Base-by-base conservation (phyloP, 2,329 filamentous ascomycete species). In the Trichoderma oligosporum region DNA sequence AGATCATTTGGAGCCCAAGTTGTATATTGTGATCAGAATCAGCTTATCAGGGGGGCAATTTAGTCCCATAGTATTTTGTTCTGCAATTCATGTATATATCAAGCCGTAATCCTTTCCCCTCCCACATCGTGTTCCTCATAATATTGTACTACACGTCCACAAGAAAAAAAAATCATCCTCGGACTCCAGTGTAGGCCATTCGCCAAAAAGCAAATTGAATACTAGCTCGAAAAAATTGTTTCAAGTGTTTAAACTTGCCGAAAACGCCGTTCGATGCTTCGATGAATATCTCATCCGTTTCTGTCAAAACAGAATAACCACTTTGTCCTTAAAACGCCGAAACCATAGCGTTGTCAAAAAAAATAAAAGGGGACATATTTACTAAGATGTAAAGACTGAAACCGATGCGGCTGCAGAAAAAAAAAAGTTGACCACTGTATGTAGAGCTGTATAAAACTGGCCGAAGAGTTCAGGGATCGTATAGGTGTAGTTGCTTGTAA, bases 251-350 rank as follows among this genome's bases (percentile, higher is more conserved):
- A 20, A 24, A 36, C 22, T 29, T 38, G 31, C 31, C 35, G 39
- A 29, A 45, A 59, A 59, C 60, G 58, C 52, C 52, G 39, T 46
- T 31, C 33, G 36, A 58, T 53, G 56, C 56, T 53, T 52, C 24
- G 39, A 38, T 46, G n/a, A 25, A 38, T 27, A 12, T 27, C 51
- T 41, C 29, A 7, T 46, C 52, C 31, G 22, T 44, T 44, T 24
- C 36, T 44, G 25, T 8, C 18, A 12, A 18, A 38, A 27, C 27
- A 44, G 8, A 31, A n/a, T 22, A 8, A 22, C 31, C 25, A n/a
- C 25, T 22, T 36, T 33, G 6, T 25, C 44, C 44, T 18, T 31
- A 20, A 33, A 46, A 44, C 52, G 52, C 52, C 52, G 16, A 36
- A 44, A 18, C 27, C 44, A 18, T 46, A 46, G 44, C 16, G 7